Conservation (phyloP, 140 eudicot genomes). For the Flaveria floridana region DNA sequence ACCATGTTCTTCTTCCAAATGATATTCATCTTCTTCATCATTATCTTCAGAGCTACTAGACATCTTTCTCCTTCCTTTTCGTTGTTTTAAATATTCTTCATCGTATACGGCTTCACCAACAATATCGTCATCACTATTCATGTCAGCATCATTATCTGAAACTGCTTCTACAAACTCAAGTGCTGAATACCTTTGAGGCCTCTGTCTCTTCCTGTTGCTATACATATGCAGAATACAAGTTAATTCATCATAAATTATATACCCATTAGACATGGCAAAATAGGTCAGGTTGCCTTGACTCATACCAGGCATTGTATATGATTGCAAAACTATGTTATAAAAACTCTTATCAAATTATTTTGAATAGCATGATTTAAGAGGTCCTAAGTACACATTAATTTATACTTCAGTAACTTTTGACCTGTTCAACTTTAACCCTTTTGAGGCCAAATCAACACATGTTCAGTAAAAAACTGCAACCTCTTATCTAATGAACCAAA, state of each 20-base stretch:
- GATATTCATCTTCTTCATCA: slow-evolving; percentile 80
- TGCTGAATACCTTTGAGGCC: slow-evolving; percentile 65
- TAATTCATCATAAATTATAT: background rate
- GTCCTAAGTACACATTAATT: background rate
- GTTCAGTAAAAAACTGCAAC: background rate
- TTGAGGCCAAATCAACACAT: background rate
- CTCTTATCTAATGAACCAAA: background rate
- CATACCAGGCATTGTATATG: background rate
- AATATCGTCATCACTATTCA: slow-evolving; percentile 66
- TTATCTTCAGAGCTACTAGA: slow-evolving; percentile 76
- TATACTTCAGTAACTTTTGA: background rate
- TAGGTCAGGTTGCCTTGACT: background rate
- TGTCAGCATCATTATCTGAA: slow-evolving; percentile 56
- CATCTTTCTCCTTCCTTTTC: slow-evolving; percentile 55
- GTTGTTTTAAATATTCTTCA: slow-evolving; percentile 68
- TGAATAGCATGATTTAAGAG: too few relatives aligned
- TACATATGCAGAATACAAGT: background rate
- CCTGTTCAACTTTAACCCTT: background rate
- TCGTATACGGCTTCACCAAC: slow-evolving; percentile 94
- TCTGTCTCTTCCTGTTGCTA: slow-evolving; percentile 62
- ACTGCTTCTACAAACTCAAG: slow-evolving; percentile 53
- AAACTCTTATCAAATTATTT: too few relatives aligned
- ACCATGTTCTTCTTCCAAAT: slow-evolving; percentile 56
- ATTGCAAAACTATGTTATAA: too few relatives aligned
- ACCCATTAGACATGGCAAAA: background rate